A percentile compares a stretch with the other conserved stretches of the same genome.
Evolutionary conservation across 2,329 filamentous ascomycete species (phyloP).

Genomic region (Phyllosticta paracitricarpa): DNA sequence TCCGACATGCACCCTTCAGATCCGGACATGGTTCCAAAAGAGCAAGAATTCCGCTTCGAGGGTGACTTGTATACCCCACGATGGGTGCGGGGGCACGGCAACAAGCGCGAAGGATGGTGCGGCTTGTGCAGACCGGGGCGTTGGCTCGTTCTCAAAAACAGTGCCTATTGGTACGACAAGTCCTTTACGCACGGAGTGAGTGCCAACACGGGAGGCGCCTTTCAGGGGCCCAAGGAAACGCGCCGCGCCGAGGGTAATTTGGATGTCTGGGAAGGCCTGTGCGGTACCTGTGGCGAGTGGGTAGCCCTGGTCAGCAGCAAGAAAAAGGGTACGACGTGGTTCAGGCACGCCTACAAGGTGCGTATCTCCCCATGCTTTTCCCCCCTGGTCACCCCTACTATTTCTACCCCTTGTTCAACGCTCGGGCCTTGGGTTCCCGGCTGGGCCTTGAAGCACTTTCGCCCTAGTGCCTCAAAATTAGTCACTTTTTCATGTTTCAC

Average conservation of each 20-base stretch:
- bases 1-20: constrained; percentile 75
- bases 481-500: background rate
- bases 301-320: constrained; percentile 74
- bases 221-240: constrained; percentile 66
- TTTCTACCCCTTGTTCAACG: background rate
- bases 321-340: constrained; percentile 90
- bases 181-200: constrained; percentile 82
- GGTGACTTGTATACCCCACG: constrained; percentile 74
- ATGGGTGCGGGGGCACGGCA: constrained; percentile 78
- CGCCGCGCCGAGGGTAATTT: constrained; percentile 70
- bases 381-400: background rate
- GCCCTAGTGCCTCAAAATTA: background rate
- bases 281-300: constrained; percentile 71
- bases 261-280: constrained; percentile 72
- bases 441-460: background rate
- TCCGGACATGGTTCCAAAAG: constrained; percentile 64
- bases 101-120: constrained; percentile 84
- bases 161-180: constrained; percentile 89
- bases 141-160: constrained; percentile 84
- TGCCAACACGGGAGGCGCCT: constrained; percentile 67
- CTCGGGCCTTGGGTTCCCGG: background rate
- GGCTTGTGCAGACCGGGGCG: constrained; percentile 77
- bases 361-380: background rate
- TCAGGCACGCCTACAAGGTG: constrained; percentile 81
- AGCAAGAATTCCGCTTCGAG: constrained; percentile 64